Evolutionary conservation across 305 asterid genomes (phyloP), one percentile per base, ranked within the genome.

Genomic region (Vinca major): DNA sequence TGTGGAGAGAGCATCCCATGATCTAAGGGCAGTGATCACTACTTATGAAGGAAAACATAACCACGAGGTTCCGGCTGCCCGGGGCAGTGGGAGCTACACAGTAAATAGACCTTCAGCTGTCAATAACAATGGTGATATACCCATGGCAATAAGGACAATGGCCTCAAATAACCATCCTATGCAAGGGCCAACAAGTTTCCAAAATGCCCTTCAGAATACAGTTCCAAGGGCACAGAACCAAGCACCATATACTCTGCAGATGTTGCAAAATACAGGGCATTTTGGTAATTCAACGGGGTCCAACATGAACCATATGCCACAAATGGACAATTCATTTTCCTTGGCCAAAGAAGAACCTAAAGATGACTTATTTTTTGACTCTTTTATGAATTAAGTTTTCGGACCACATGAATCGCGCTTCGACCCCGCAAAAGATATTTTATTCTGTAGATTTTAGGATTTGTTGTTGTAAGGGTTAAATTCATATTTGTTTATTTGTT

Each of bases 41-140:
- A 90, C 97, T 1, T 92, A 92, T 60, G 98, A 92, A 75, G 97
- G 98, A 44, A 92, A 92, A 72, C 97, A 92, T 82, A 90, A 87
- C 87, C 98, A 92, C 13, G 98, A 92, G 62, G 96, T 92, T 36
- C 98, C 98, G 8, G 97, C 96, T 52, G 94, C 96, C n/a, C 84
- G 98, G 0, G 98, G 98, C 12, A 84, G 92, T 7, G 88, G 87
- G 10, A 74, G 80, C 68, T 86, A 92, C 50, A 19, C 73, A 0
- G 66, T 61, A 21, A 71, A 71, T 66, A 77, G 85, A 54, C 89
- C 85, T 21, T 76, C 84, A 64, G 54, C 82, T 4, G 66, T 63
- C 40, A 75, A 43, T 75, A 71, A 36, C 72, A 85, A 65, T 62
- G 71, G 70, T 55, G 44, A 62, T 16, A 20, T 51, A 16, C 49